A percentile compares a stretch with the other conserved stretches of the same genome.
These are phyloP conservation scores for Lithocarpus polystachyus DNA, from an alignment of 306 rosid genomes.

Conservation along the genomic window DNA sequence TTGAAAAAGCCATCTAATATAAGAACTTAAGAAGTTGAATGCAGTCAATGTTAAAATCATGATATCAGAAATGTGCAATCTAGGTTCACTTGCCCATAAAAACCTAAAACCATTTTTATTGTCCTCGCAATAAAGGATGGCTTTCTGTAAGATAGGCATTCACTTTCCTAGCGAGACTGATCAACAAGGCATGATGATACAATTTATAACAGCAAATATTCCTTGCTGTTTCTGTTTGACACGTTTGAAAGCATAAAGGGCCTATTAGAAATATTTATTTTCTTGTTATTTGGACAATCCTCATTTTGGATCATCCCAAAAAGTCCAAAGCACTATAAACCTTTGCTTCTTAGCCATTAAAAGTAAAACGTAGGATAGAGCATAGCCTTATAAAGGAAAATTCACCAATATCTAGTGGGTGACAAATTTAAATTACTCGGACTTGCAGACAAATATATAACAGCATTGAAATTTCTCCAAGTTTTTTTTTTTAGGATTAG, in stretches of 20 bases:
- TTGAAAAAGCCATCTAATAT: not conserved
- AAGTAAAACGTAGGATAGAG: too few species aligned
- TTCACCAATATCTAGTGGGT: not conserved
- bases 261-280: not conserved
- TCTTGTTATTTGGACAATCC: not conserved
- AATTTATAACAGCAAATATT: not conserved
- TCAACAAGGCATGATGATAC: not conserved
- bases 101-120: not conserved
- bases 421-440: not conserved
- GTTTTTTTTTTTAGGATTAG: not conserved
- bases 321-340: not conserved
- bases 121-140: not conserved
- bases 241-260: not conserved
- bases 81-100: not conserved
- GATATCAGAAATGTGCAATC: not conserved
- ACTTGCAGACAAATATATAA: not conserved
- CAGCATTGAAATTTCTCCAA: not conserved
- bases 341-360: too few species aligned
- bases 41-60: not conserved
- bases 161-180: not conserved
- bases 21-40: not conserved
- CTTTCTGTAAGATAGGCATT: not conserved
- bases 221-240: not conserved
- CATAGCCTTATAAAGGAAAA: not conserved
- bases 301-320: not conserved